Evolutionary conservation across 2,329 filamentous ascomycete genomes (phyloP), one percentile per base, ranked within the genome.

Genomic region (Malbranchea cinnamomea): DNA sequence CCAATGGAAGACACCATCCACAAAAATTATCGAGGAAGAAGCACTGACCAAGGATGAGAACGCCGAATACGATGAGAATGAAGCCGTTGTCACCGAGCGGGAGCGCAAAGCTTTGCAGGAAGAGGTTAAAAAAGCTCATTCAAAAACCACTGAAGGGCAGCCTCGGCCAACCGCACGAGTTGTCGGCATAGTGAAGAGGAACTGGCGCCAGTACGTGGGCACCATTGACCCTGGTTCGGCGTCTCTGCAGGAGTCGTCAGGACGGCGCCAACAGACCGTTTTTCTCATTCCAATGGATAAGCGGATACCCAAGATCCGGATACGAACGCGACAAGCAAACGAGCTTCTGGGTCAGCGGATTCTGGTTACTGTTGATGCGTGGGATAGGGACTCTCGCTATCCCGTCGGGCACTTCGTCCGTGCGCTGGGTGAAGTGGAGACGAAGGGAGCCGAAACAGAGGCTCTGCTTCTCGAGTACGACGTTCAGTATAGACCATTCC

Each of bases 201-300:
- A 95, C 53, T 98, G 89, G 89, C 71, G 89, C 37, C 91, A 95
- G 54, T 95, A 94, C 44, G 89, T 98, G 37, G 89, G 89, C 2
- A 85, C 94, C 49, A 78, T 98, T 33, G 89, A 98, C 49, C 75
- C 78, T 29, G 81, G 79, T 7, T 91, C 85, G 2, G 77, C 84
- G 28, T 77, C 76, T 45, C 71, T 75, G 31, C 70, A 74, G 3
- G 70, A 71, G 2, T 77, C 74, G 36, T 77, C 84, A 43, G 83
- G 82, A 17, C 71, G 84, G 35, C 79, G 79, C 45, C 83, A 91
- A 50, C 84, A 94, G 50, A 91, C 73, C 10, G 84, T 98, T 9
- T 98, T 98, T 56, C 67, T 98, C 11, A 74, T 95, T 28, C 85
- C 89, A 3, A 95, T 98, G 87, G 87, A 98, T 56, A 95, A 93